Evolutionary conservation across 2,329 filamentous ascomycete species (phyloP).

Genomic region (Dactylella cylindrospora): DNA sequence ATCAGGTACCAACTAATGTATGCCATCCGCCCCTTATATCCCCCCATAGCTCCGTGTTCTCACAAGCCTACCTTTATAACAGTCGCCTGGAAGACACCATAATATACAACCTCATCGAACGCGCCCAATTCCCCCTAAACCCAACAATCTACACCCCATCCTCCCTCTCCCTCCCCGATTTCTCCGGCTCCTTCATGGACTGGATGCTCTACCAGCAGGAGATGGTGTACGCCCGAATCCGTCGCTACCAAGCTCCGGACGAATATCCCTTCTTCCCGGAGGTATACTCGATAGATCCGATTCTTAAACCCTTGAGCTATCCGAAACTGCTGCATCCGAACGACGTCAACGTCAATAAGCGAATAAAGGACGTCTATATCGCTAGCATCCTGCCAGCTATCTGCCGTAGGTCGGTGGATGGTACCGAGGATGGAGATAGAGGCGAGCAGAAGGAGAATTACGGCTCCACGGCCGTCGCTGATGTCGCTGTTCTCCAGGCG

Average conservation of each 20-base stretch:
- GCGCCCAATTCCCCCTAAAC: constrained; percentile 95
- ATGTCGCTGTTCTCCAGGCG: constrained; percentile 86
- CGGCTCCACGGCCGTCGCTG: constrained; percentile 84
- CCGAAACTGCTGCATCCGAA: constrained; percentile 85
- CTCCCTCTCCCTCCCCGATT: constrained; percentile 73
- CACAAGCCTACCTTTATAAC: constrained; percentile 40
- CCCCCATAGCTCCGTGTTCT: not conserved
- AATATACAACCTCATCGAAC: constrained; percentile 93
- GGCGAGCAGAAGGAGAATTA: constrained; percentile 92
- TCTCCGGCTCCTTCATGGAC: constrained; percentile 76
- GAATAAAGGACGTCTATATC: constrained; percentile 84
- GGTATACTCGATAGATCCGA: constrained; percentile 68
- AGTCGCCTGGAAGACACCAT: constrained; percentile 98
- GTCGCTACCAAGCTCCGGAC: constrained; percentile 92
- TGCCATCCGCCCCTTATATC: constrained; percentile 50
- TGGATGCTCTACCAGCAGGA: constrained; percentile 92
- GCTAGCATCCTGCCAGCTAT: constrained; percentile 78
- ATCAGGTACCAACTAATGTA: constrained; percentile 95
- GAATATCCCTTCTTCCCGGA: constrained; percentile 96
- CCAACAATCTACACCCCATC: constrained; percentile 79
- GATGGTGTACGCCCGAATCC: constrained; percentile 84
- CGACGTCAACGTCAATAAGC: constrained; percentile 82
- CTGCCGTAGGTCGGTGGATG: constrained; percentile 62
- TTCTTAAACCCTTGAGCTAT: constrained; percentile 86
- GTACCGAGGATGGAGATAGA: constrained; percentile 71